phyloP scores from a whole-genome alignment of 1,284 basidiomycete genomes.

The Tylopilus sp. region DNA sequence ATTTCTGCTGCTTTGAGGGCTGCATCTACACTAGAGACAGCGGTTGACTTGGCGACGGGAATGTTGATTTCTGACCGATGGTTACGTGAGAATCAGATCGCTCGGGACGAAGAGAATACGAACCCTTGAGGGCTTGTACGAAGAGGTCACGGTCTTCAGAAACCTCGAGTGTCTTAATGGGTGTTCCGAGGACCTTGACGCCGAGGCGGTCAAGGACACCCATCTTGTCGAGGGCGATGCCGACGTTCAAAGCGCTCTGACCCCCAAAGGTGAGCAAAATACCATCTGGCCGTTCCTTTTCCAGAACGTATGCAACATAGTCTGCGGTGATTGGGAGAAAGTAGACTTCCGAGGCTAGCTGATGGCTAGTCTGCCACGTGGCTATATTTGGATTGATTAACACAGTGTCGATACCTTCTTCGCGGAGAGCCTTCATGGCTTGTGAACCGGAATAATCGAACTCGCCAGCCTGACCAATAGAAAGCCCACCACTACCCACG shows the following conservation, averaged over 20 bases:
- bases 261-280: slow-evolving; percentile 98
- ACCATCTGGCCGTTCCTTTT: slow-evolving; percentile 98
- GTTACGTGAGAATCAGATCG: slow-evolving; percentile 3
- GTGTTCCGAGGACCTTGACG: slow-evolving; percentile 93
- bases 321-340: slow-evolving; percentile 97
- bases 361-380: slow-evolving; percentile 96
- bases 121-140: slow-evolving; percentile 93
- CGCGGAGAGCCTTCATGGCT: slow-evolving; percentile 95
- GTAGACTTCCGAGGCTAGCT: slow-evolving; percentile 95
- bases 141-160: slow-evolving; percentile 98
- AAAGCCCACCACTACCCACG: slow-evolving; percentile 94
- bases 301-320: slow-evolving; percentile 97
- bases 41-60: slow-evolving; percentile 94
- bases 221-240: slow-evolving; percentile 97
- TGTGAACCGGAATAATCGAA: slow-evolving; percentile 99
- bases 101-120: slow-evolving; percentile 11
- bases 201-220: slow-evolving; percentile 94
- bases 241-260: slow-evolving; percentile 97
- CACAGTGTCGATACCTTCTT: slow-evolving; percentile 93
- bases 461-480: slow-evolving; percentile 98
- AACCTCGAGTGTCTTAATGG: slow-evolving; percentile 91
- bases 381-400: slow-evolving; percentile 98
- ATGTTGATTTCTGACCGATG: slow-evolving; percentile 85
- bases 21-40: slow-evolving; percentile 92
- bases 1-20: slow-evolving; percentile 87